phyloP scores from a whole-genome alignment of 805 yeast species.

The Monosporozyma aerobia region DNA sequence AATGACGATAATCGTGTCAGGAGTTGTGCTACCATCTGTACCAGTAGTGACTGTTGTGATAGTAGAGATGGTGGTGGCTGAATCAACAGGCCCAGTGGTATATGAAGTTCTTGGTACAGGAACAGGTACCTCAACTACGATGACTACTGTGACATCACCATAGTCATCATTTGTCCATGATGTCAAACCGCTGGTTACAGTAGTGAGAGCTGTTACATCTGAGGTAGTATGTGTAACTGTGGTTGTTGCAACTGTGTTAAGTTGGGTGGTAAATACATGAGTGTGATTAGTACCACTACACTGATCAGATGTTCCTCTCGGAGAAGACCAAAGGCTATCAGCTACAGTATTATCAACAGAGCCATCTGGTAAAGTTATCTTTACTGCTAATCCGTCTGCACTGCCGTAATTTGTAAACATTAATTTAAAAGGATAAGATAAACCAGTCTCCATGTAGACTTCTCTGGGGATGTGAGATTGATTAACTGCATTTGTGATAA shows the following conservation, averaged over 20 bases:
- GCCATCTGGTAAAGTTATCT: constrained; percentile 11
- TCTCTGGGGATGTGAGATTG: neutral
- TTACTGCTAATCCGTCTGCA: constrained; percentile 4
- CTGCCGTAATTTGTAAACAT: constrained; percentile 9
- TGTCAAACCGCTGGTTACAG: neutral
- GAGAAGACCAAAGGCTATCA: constrained; percentile 4
- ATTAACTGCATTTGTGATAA: too few species aligned
- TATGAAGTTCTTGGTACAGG: neutral
- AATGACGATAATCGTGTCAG: constrained; percentile 2
- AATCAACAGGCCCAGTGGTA: neutral
- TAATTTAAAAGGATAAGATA: constrained; percentile 20
- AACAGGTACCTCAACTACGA: neutral
- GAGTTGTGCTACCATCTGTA: neutral
- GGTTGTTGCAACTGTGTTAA: neutral
- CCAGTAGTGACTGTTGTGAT: neutral
- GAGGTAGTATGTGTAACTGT: neutral
- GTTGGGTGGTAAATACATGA: neutral
- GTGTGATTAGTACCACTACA: neutral
- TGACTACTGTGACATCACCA: neutral
- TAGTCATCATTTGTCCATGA: neutral
- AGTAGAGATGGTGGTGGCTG: neutral
- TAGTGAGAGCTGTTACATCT: neutral
- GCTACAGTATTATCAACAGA: constrained; percentile 3
- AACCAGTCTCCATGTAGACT: constrained; percentile 11
- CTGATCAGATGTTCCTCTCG: neutral